Evolutionary conservation across 306 rosid genomes (phyloP).

Genomic region (Phaseolus lunatus): DNA sequence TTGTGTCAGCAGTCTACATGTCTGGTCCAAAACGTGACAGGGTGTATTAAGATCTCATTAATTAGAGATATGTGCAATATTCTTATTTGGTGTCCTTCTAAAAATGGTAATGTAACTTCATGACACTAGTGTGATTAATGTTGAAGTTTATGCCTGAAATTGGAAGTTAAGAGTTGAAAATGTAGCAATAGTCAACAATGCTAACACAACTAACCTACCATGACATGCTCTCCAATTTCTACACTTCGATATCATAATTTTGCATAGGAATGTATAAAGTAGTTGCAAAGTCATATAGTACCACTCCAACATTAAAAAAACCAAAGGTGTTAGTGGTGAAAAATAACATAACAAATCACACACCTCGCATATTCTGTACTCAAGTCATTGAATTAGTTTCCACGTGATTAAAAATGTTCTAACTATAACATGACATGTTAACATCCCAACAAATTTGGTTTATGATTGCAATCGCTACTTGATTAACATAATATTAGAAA

Average conservation of each 20-base stretch:
- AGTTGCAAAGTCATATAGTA: conserved; percentile 23
- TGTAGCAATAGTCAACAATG: neutral
- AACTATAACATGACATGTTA: neutral
- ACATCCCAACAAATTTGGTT: conserved; percentile 5
- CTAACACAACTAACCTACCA: conserved; percentile 29
- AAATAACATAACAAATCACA: conserved; percentile 6
- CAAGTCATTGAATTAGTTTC: conserved; percentile 18
- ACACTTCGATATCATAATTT: conserved; percentile 19
- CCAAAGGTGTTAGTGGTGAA: neutral
- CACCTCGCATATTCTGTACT: conserved; percentile 10
- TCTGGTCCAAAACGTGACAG: neutral
- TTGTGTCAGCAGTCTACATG: too few species aligned
- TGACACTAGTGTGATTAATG: conserved; percentile 6
- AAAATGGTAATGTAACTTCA: neutral
- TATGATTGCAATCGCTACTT: conserved; percentile 13
- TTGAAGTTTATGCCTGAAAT: too few species aligned
- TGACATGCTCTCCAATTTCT: conserved; percentile 5
- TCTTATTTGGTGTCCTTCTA: neutral
- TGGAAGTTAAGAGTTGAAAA: neutral
- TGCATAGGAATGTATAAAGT: neutral
- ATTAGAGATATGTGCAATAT: neutral
- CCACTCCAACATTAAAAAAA: neutral
- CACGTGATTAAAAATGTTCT: neutral
- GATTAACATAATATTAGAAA: neutral
- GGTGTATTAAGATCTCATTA: neutral